Evolutionary conservation across 306 rosid genomes (phyloP).

Genomic region (Malus sylvestris): DNA sequence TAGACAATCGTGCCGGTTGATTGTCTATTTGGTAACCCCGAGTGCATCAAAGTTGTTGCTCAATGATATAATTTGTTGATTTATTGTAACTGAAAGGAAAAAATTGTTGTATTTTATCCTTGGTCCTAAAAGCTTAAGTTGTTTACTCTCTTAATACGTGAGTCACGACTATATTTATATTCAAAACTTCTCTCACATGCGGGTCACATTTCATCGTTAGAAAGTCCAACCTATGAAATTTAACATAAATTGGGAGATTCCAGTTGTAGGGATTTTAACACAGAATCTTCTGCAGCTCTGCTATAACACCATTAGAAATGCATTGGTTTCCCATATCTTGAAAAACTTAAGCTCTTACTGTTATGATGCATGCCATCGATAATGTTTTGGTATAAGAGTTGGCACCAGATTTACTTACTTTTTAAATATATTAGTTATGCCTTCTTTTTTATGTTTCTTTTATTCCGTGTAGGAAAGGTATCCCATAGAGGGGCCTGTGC

Average conservation of each 20-base stretch:
- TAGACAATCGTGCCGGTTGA: not conserved
- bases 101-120: not conserved
- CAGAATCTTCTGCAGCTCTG: not conserved
- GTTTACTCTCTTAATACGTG: not conserved
- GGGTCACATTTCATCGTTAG: not conserved
- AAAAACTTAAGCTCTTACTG: not conserved
- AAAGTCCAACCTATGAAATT: not conserved
- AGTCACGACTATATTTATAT: not conserved
- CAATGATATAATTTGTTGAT: not conserved
- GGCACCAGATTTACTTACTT: not conserved
- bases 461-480: slow-evolving; percentile 67
- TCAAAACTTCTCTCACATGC: not conserved
- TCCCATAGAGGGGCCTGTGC: slow-evolving; percentile 98
- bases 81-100: too few relatives aligned
- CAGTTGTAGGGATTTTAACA: not conserved
- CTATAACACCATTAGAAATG: not conserved
- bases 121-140: not conserved
- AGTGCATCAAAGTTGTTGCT: not conserved
- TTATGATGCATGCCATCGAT: not conserved
- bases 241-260: not conserved
- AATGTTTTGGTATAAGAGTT: not conserved
- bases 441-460: not conserved
- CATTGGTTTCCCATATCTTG: not conserved
- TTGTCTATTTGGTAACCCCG: not conserved
- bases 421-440: not conserved